Conservation (phyloP, 257 asterid genomes). For the Solanum raphanifolium region DNA sequence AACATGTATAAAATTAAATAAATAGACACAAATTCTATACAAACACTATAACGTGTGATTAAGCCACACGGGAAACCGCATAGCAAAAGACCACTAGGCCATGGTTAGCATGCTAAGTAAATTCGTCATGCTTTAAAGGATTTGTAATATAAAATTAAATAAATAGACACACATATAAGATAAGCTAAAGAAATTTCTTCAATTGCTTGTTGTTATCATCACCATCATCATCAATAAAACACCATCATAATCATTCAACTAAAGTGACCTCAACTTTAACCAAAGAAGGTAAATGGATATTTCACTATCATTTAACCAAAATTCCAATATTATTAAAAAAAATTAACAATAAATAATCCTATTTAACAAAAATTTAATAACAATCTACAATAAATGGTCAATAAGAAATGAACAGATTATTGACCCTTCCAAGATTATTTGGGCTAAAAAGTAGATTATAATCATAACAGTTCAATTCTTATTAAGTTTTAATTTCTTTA, state of each 20-base stretch:
- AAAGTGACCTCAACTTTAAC: background rate
- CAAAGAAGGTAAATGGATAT: background rate
- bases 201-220: background rate
- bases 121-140: no score
- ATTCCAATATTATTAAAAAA: background rate
- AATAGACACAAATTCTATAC: fast-evolving
- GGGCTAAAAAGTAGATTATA: background rate
- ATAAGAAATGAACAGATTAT: background rate
- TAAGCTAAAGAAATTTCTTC: no score
- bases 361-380: background rate
- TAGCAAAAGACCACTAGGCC: no score
- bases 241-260: background rate
- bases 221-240: background rate
- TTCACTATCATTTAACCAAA: background rate
- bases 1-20: no score
- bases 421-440: background rate
- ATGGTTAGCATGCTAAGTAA: no score
- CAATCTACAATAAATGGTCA: background rate
- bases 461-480: background rate
- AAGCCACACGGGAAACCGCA: no score
- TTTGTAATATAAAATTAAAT: no score
- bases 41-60: no score
- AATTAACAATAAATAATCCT: background rate
- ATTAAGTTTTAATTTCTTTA: background rate
- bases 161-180: no score